Evolutionary conservation across 2,329 filamentous ascomycete genomes (phyloP).

Genomic region (Aspergillus sclerotialis): DNA sequence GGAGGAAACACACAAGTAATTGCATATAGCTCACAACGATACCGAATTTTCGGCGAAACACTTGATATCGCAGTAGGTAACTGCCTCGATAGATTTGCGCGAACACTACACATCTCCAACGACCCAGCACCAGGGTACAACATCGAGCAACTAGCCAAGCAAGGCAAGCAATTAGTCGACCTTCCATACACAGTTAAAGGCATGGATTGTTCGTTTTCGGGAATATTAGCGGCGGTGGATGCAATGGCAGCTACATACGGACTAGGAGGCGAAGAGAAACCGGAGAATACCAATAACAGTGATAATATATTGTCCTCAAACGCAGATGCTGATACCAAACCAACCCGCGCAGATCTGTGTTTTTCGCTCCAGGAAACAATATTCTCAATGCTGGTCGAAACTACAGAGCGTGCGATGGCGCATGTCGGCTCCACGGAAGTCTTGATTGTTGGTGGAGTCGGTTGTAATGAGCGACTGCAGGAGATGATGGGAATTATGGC

Average conservation of each 20-base stretch:
- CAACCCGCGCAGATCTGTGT: constrained; percentile 76
- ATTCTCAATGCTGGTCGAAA: constrained; percentile 95
- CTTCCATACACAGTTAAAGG: constrained; percentile 95
- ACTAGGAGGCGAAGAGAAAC: constrained; percentile 24
- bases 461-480: constrained; percentile 88
- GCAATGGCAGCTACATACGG: constrained; percentile 57
- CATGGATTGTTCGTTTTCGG: constrained; percentile 96
- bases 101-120: constrained; percentile 85
- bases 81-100: constrained; percentile 90
- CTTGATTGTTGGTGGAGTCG: constrained; percentile 89
- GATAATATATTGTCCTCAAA: constrained; percentile 15
- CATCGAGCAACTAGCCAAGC: constrained; percentile 87
- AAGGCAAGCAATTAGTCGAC: constrained; percentile 66
- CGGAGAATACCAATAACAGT: constrained; percentile 46
- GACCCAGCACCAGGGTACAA: constrained; percentile 97
- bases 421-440: constrained; percentile 90
- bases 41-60: constrained; percentile 96
- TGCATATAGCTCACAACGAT: constrained; percentile 87
- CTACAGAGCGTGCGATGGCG: constrained; percentile 96
- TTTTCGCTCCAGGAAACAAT: constrained; percentile 94
- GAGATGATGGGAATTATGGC: constrained; percentile 99
- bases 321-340: constrained; percentile 34
- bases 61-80: constrained; percentile 97
- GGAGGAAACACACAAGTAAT: constrained; percentile 98
- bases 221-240: constrained; percentile 80